These are phyloP conservation scores for Auricularia sp. DNA, from an alignment of 768 basidiomycete genomes.

Conservation along the genomic window DNA sequence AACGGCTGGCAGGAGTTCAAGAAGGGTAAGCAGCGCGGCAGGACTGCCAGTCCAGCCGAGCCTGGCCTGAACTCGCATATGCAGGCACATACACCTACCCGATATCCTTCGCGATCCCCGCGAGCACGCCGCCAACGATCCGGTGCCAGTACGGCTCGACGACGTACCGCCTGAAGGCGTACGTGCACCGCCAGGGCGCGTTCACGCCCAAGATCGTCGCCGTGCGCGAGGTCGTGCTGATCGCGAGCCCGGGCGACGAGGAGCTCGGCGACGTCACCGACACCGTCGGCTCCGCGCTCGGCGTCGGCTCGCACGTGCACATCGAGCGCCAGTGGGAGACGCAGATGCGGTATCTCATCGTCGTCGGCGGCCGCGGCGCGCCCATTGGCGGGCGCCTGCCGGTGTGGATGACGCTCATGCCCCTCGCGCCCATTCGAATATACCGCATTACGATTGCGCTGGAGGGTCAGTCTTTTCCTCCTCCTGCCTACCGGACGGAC, in stretches of 20 bases:
- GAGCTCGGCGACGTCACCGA: constrained; percentile 56
- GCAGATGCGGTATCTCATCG: constrained; percentile 73
- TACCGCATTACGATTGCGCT: constrained; percentile 61
- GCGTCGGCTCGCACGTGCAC: constrained; percentile 41
- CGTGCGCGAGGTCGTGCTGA: constrained; percentile 59
- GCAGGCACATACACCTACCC: constrained; percentile 79
- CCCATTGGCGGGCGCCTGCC: constrained; percentile 77
- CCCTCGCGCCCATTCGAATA: constrained; percentile 73
- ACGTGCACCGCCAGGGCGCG: constrained; percentile 73
- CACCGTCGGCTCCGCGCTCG: constrained; percentile 14
- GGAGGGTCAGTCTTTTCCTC: constrained; percentile 79
- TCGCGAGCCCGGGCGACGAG: constrained; percentile 70
- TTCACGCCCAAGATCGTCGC: constrained; percentile 65
- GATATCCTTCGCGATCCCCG: constrained; percentile 80
- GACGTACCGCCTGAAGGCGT: constrained; percentile 69
- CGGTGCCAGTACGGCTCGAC: constrained; percentile 68
- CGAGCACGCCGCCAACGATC: constrained; percentile 67
- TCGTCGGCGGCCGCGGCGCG: constrained; percentile 64
- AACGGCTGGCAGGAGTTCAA: constrained; percentile 74
- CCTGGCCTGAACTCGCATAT: constrained; percentile 24
- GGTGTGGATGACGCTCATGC: constrained; percentile 70
- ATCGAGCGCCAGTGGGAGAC: constrained; percentile 88
- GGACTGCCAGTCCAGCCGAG: constrained; percentile 8
- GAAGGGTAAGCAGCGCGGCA: constrained; percentile 40
- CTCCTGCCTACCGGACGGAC: no score